Evolutionary conservation across 208 protist genomes (phyloP), one percentile per base, ranked within the genome.

Genomic region (Crithidia bombi): DNA sequence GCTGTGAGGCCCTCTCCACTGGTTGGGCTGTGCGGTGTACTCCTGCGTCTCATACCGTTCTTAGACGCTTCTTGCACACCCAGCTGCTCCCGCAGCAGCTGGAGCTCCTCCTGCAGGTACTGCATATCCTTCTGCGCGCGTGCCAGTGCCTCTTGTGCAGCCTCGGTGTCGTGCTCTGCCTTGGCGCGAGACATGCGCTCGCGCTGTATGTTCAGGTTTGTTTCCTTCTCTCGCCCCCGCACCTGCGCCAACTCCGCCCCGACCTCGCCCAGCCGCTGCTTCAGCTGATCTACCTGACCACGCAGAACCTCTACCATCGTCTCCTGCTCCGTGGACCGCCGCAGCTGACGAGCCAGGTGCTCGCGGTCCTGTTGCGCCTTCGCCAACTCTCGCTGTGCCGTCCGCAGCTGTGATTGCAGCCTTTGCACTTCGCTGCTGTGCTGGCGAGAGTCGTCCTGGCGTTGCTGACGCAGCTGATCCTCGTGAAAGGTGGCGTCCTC

Each of bases 191-290:
- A 73, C 35, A 79, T 73, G 28, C 81, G 75, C 44, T 81, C 67
- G 5, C 61, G 63, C 59, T 87, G 84, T 12, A 81, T 41, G 14
- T 71, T 55, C 51, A 84, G 38, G 38, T 75, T 56, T 0, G 82
- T 44, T 50, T 90, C 84, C 47, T 76, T 68, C 65, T 87, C 83
- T 44, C 82, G 70, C 1, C 75, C 78, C 30, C 62, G 70, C 55
- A 73, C 49, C 61, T 87, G 68, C 17, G 63, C 70, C 30, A 84
- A 75, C 55, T 92, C 86, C 43, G 77, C 76, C 2, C 75, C 55
- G 32, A 94, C 55, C 65, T 90, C 89, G 5, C 61, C 69, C 30
- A 91, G 61, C 25, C 84, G 84, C 69, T 91, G 84, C 71, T 84
- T 70, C 44, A 92, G 64, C 43, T 78, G 44, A 10, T 86, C 75